Percentiles rank a stretch among this genome's conserved stretches.
These are phyloP conservation scores for Hymenotorrendiella dingleyae DNA, from an alignment of 2,329 filamentous ascomycete genomes.

Conservation along the genomic window DNA sequence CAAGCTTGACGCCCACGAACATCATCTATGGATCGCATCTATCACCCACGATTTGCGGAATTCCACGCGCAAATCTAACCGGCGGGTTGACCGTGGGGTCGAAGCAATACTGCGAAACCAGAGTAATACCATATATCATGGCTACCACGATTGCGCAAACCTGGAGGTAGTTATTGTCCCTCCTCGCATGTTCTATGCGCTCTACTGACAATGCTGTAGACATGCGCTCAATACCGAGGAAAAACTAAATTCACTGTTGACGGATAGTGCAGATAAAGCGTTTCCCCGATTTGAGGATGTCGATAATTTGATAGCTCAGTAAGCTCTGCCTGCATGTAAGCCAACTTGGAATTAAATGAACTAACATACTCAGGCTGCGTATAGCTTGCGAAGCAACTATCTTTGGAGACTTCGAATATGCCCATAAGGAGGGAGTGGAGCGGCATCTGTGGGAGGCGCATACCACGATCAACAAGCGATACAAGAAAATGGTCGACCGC, in stretches of 20 bases:
- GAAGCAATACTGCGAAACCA: constrained; percentile 8
- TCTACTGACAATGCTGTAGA: constrained; percentile 18
- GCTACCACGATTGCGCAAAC: constrained; percentile 37
- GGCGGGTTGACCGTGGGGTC: constrained; percentile 46
- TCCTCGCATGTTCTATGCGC: neutral
- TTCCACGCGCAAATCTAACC: constrained; percentile 52
- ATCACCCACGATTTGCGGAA: constrained; percentile 23
- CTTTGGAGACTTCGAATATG: constrained; percentile 65
- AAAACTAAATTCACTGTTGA: constrained; percentile 41
- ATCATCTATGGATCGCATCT: constrained; percentile 25
- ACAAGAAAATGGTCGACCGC: constrained; percentile 61
- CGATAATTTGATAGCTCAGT: constrained; percentile 30
- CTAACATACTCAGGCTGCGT: constrained; percentile 26
- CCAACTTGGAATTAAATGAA: neutral
- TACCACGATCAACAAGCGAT: constrained; percentile 69
- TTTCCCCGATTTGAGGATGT: constrained; percentile 44
- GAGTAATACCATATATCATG: constrained; percentile 26
- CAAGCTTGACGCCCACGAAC: neutral
- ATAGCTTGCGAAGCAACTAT: constrained; percentile 65
- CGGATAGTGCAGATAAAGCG: constrained; percentile 41
- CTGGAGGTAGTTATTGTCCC: constrained; percentile 41
- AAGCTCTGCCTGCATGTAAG: constrained; percentile 8
- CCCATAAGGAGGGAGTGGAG: constrained; percentile 59
- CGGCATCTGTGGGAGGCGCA: constrained; percentile 73
- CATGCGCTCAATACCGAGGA: constrained; percentile 41